Base-by-base conservation (phyloP, 768 basidiomycete species). In the Lactarius indigo region DNA sequence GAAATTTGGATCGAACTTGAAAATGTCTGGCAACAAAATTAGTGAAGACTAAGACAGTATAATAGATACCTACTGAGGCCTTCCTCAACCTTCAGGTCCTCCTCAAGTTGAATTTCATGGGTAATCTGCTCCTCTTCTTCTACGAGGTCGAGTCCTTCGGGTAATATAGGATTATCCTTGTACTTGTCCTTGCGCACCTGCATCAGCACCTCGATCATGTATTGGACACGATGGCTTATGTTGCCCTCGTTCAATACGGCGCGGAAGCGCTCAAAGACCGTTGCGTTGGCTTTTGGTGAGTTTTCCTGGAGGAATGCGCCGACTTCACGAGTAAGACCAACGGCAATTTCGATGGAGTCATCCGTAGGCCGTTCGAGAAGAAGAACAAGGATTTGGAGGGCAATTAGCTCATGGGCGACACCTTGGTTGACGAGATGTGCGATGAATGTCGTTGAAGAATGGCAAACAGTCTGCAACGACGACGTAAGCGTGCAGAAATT, bases 161-260 rank as follows among this genome's bases (percentile, higher is more conserved):
- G 89, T 47, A 98, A 76, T 69, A 94, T 87, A 20, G 96, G 96
- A 76, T 99, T 98, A 74, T 98, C 97, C 83, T 98, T 98, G 83
- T 93, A 98, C 78, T 94, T 96, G 82, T 99, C 97, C 81, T 97
- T 98, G 71, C 97, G 84, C 9, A 97, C 93, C 78, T 98, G 97
- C 93, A 99, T 98, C 57, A 98, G 83, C 3, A 98, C 97, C 79
- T 98, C 97, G 71, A 99, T 94, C 97, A 98, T 98, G 78, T 98
- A 99, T 75, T 98, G 97, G 33, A 96, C 93, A 71, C 97, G 87
- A 72, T 98, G 95, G 73, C 92, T 95, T 76, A 99, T 96, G 54
- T 84, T 81, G 30, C 94, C 94, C 76, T 98, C 97, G 77, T 98
- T 97, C 39, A 99, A 81, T 10, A 98, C 94, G 1, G 94, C 93